Conservation (phyloP, 441 rosid genomes). For the Pelargonium citronellum region DNA sequence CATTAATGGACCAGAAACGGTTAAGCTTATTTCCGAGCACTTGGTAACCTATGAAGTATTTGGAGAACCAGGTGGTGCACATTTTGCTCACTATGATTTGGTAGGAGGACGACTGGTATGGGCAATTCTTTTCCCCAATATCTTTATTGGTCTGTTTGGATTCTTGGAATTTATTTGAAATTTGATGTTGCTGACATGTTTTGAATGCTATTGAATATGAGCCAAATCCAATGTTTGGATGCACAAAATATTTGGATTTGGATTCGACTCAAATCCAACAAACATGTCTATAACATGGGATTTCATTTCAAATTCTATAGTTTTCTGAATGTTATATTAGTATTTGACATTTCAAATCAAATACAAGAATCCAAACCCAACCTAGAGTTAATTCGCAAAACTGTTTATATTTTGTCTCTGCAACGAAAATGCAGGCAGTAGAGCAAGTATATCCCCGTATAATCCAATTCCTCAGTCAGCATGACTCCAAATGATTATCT, state of each 20-base stretch:
- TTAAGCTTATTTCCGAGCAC: slow-evolving; percentile 56
- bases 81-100: slow-evolving; percentile 70
- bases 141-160: not conserved
- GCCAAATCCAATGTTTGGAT: too few species aligned
- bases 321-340: too few species aligned
- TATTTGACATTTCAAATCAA: too few species aligned
- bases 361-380: too few species aligned
- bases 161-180: too few species aligned
- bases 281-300: too few species aligned
- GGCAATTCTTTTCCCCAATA: not conserved
- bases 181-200: too few species aligned
- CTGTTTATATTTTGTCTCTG: slow-evolving; percentile 6
- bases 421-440: slow-evolving; percentile 56
- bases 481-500: slow-evolving; percentile 38
- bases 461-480: slow-evolving; percentile 49
- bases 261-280: too few species aligned
- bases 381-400: slow-evolving; percentile 6
- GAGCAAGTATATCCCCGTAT: slow-evolving; percentile 83
- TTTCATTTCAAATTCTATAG: too few species aligned
- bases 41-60: slow-evolving; percentile 62
- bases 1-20: slow-evolving; percentile 48
- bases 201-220: too few species aligned
- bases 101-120: slow-evolving; percentile 68
- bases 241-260: too few species aligned
- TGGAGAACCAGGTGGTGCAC: slow-evolving; percentile 69